Conservation (phyloP, 768 basidiomycete species). For the Suillus bovinus region DNA sequence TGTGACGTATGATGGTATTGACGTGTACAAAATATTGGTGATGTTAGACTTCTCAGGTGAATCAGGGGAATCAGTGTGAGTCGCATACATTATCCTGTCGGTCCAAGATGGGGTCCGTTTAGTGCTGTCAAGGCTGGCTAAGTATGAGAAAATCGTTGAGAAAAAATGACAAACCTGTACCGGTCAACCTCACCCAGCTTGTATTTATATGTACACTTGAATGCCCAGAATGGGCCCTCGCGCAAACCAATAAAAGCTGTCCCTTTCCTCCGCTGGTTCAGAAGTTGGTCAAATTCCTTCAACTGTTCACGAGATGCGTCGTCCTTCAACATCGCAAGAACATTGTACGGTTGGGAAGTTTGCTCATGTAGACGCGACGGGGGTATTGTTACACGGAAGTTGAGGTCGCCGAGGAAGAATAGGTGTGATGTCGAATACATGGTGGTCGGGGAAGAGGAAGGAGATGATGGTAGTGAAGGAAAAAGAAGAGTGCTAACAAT, state of each 20-base stretch:
- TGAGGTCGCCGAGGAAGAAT: conserved; percentile 93
- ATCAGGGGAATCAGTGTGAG: conserved; percentile 63
- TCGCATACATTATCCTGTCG: conserved; percentile 87
- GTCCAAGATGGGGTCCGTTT: conserved; percentile 90
- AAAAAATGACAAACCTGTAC: conserved; percentile 58
- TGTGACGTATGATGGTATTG: conserved; percentile 78
- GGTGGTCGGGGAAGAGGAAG: conserved; percentile 46
- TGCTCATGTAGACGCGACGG: conserved; percentile 47
- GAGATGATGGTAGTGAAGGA: conserved; percentile 45
- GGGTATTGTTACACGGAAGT: conserved; percentile 80
- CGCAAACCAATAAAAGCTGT: conserved; percentile 69
- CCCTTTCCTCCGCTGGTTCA: conserved; percentile 60
- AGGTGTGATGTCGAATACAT: conserved; percentile 88
- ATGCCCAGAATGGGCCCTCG: conserved; percentile 87
- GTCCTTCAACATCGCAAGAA: conserved; percentile 42
- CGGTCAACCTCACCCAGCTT: conserved; percentile 77
- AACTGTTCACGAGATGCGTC: conserved; percentile 57
- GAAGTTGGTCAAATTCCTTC: conserved; percentile 74
- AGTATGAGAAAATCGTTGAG: not conserved
- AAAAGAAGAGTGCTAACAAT: conserved; percentile 85
- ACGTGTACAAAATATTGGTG: conserved; percentile 71
- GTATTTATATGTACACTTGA: conserved; percentile 93
- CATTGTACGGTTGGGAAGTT: conserved; percentile 35
- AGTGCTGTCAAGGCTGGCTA: conserved; percentile 37
- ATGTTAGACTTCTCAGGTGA: conserved; percentile 52